Conservation (phyloP, 441 rosid genomes). For the Monsonia emarginata region DNA sequence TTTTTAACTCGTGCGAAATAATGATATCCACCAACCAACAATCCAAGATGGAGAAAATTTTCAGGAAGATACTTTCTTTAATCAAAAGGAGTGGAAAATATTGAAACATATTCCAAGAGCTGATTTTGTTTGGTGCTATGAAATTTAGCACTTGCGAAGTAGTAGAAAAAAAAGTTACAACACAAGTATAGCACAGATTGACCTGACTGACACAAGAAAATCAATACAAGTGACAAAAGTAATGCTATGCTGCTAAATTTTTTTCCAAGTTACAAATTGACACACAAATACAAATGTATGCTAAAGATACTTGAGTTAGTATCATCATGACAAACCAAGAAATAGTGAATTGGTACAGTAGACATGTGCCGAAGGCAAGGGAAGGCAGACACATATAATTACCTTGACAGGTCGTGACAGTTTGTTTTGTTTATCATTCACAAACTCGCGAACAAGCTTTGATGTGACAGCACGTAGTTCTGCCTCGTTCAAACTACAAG, state of each 20-base stretch:
- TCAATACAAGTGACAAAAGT: not conserved
- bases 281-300: not conserved
- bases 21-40: not conserved
- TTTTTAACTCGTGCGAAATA: not conserved
- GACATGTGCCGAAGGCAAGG: not conserved
- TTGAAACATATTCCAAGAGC: not conserved
- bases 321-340: not conserved
- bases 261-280: not conserved
- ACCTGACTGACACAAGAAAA: not conserved
- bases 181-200: not conserved
- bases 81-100: not conserved
- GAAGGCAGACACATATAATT: not conserved
- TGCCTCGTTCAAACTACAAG: conserved; percentile 64
- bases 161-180: not conserved
- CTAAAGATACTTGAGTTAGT: not conserved
- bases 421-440: conserved; percentile 38
- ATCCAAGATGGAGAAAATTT: not conserved
- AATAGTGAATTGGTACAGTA: not conserved
- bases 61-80: not conserved
- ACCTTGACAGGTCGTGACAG: conserved; percentile 60
- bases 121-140: not conserved
- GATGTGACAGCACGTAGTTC: conserved; percentile 51
- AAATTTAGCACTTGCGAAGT: not conserved
- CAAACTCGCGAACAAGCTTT: conserved; percentile 53
- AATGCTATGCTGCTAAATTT: not conserved